These are phyloP conservation scores for Pterulicium gracile DNA, from an alignment of 1,284 basidiomycete species.

Conservation along the genomic window DNA sequence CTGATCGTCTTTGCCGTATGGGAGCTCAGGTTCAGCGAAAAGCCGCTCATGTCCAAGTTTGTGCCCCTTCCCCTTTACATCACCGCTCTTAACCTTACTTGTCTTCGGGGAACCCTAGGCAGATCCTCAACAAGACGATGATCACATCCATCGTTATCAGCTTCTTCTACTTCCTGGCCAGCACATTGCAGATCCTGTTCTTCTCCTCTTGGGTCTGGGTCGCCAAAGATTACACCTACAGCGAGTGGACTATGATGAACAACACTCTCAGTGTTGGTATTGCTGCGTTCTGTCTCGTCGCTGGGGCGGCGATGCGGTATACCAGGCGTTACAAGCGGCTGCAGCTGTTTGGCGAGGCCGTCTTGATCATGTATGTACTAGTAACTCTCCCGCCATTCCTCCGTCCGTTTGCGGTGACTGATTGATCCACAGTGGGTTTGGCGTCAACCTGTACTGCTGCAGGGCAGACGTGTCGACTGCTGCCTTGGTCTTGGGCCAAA, in stretches of 20 bases:
- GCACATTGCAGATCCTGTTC: conserved; percentile 27
- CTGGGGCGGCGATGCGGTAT: conserved; percentile 30
- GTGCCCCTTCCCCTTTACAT: not conserved
- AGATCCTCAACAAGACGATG: conserved; percentile 36
- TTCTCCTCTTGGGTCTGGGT: conserved; percentile 29
- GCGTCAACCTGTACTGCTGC: conserved; percentile 38
- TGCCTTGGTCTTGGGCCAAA: conserved; percentile 37
- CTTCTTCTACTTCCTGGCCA: conserved; percentile 45
- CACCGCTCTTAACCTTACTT: not conserved
- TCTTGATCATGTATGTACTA: no score
- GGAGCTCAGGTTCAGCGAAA: conserved; percentile 26
- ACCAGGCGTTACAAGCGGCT: conserved; percentile 33
- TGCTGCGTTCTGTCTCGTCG: conserved; percentile 34
- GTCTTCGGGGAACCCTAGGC: conserved; percentile 11
- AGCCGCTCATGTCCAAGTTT: conserved; percentile 24
- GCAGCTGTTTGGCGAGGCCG: no score
- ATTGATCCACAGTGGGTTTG: conserved; percentile 38
- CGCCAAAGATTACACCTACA: conserved; percentile 24
- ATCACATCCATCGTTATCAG: conserved; percentile 42
- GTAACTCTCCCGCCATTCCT: conserved; percentile 9
- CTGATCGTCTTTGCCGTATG: conserved; percentile 24
- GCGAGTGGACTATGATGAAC: conserved; percentile 23
- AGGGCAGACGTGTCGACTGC: conserved; percentile 25
- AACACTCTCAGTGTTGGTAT: conserved; percentile 31
- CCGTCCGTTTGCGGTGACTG: no score